Percentiles rank a stretch among this genome's conserved stretches.
These are phyloP conservation scores for Emmonsia crescens DNA, from an alignment of 2,329 filamentous ascomycete species.

Conservation along the genomic window DNA sequence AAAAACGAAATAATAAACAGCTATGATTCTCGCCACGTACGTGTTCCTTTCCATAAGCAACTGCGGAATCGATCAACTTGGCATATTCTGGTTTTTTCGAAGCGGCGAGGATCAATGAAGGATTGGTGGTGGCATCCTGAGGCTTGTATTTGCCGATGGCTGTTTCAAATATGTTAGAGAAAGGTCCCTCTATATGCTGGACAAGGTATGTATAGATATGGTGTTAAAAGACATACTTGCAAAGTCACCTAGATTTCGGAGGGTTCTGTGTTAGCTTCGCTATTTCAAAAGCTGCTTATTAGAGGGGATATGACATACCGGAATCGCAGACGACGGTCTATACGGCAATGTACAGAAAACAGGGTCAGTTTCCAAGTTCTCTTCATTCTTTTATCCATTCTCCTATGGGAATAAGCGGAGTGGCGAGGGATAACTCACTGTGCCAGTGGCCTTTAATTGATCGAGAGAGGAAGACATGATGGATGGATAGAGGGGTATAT, in stretches of 20 bases:
- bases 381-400: background rate
- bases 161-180: constrained; percentile 34
- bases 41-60: constrained; percentile 73
- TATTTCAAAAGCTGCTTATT: constrained; percentile 11
- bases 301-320: constrained; percentile 47
- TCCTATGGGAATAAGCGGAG: background rate
- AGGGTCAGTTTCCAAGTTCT: constrained; percentile 8
- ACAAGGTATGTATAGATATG: background rate
- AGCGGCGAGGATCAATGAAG: constrained; percentile 92
- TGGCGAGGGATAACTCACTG: constrained; percentile 54
- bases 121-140: constrained; percentile 99
- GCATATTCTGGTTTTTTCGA: constrained; percentile 98
- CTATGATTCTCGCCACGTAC: constrained; percentile 31
- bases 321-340: constrained; percentile 95
- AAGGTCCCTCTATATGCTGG: background rate
- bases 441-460: constrained; percentile 94
- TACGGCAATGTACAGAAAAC: constrained; percentile 9
- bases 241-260: constrained; percentile 53
- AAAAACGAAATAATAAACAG: constrained; percentile 3
- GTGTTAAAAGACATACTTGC: constrained; percentile 49
- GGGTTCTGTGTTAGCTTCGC: constrained; percentile 15
- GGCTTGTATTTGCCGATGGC: constrained; percentile 99
- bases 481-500: background rate
- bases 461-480: constrained; percentile 83
- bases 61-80: constrained; percentile 74